Percentiles rank a stretch among this genome's conserved stretches.
These are phyloP conservation scores for Colletotrichum filicis DNA, from an alignment of 2,329 filamentous ascomycete genomes.

Conservation along the genomic window DNA sequence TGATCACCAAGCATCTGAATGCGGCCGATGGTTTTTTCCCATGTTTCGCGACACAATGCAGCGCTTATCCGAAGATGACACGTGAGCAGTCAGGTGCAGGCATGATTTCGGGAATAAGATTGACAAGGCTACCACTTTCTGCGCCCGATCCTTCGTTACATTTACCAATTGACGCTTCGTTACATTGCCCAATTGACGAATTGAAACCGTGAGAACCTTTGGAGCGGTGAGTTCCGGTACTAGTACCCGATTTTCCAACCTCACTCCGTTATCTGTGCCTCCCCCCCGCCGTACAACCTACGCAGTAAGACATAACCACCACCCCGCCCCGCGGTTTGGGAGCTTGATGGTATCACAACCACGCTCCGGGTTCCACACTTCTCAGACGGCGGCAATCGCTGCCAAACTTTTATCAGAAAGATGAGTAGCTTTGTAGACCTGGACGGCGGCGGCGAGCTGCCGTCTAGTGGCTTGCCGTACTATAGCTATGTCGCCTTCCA, in stretches of 20 bases:
- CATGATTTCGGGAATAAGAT: not conserved
- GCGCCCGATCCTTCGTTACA: not conserved
- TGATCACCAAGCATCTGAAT: not conserved
- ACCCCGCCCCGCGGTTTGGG: not conserved
- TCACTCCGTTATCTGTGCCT: not conserved
- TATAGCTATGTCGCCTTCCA: conserved; percentile 27
- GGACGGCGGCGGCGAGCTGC: not conserved
- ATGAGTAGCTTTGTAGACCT: conserved; percentile 21
- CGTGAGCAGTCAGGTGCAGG: conserved; percentile 32
- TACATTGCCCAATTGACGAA: not conserved
- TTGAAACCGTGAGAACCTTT: not conserved
- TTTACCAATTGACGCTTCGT: not conserved
- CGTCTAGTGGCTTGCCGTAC: not conserved
- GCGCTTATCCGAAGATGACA: conserved; percentile 9
- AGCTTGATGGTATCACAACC: conserved; percentile 16
- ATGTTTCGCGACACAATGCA: not conserved
- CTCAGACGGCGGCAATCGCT: not conserved
- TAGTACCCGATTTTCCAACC: not conserved
- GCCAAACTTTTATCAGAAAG: not conserved
- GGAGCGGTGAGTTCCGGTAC: conserved; percentile 26
- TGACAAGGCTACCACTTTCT: not conserved
- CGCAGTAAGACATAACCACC: too few relatives aligned
- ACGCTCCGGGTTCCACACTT: conserved; percentile 8
- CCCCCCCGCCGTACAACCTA: too few relatives aligned
- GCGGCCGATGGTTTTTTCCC: not conserved